Base-by-base conservation (phyloP, 2,329 filamentous ascomycete genomes). In the Cladosporium austrohemisphaericum region DNA sequence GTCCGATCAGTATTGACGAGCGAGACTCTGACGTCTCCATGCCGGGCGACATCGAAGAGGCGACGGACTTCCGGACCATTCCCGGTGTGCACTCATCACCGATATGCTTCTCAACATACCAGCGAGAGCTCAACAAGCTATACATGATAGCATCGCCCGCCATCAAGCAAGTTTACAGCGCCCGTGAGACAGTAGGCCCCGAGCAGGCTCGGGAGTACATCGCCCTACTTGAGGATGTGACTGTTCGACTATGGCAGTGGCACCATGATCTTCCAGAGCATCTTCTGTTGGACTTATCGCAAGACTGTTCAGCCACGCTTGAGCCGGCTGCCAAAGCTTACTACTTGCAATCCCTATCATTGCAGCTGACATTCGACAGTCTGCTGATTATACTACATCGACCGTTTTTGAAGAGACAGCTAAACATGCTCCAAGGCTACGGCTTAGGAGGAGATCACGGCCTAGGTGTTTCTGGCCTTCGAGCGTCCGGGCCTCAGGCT, bases 321-420 rank as follows among this genome's bases (percentile, higher is more conserved):
- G 41, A 51, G 9, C 36, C 49, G 5, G 52, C 35, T 18, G 37
- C 18, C 48, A 58, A 45, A 53, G 59, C 38, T 49, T 57, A 58
- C 38, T 56, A 59, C 4, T 47, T 74, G 1, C 71, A 73, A 51
- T 64, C 70, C 1, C 50, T 73, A n/a, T 65, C 71, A 7, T 47
- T 74, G n/a, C 66, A 72, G 35, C 54, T 73, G 4, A 71, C 71
- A 1, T 73, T 68, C 28, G 70, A 74, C 52, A 73, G 71, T 46
- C 54, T 73, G 4, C 57, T 71, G 4, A 71, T 73, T 32, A 65
- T 73, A 3, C 57, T 74, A 5, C 67, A 72, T 52, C 67, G 70
- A n/a, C 71, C 71, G 4, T 58, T 72, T 4, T 51, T 72, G 4
- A 66, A 68, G n/a, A 54, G 62, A 37, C 65, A 69, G 19, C 62